phyloP scores from a whole-genome alignment of 768 basidiomycete genomes.

The Boletus rubescentipes region DNA sequence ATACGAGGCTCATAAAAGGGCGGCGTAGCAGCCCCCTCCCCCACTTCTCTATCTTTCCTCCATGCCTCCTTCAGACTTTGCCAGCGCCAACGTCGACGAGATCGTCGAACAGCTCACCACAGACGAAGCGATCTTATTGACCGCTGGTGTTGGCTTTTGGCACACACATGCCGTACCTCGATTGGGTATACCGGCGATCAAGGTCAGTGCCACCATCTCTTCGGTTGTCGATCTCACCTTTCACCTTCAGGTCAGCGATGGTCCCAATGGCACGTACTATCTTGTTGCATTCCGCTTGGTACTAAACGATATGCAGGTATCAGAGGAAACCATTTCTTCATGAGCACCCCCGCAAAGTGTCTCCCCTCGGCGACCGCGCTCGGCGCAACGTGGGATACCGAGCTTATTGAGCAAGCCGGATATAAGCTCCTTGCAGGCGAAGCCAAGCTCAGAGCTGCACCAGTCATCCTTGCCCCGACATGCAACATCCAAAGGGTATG shows the following conservation, averaged over 20 bases:
- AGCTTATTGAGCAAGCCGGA: conserved; percentile 62
- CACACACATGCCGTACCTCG: conserved; percentile 65
- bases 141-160: conserved; percentile 78
- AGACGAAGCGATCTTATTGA: conserved; percentile 72
- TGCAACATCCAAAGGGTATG: conserved; percentile 79
- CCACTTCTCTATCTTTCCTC: conserved; percentile 9
- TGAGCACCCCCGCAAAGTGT: conserved; percentile 79
- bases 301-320: conserved; percentile 35
- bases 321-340: conserved; percentile 75
- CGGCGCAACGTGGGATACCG: conserved; percentile 70
- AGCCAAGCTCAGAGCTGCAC: conserved; percentile 67
- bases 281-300: not conserved
- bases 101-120: conserved; percentile 66
- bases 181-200: conserved; percentile 69
- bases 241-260: conserved; percentile 61
- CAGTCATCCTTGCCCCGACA: conserved; percentile 74
- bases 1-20: too few species aligned
- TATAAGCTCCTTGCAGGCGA: conserved; percentile 66
- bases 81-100: conserved; percentile 57
- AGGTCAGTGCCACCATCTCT: conserved; percentile 34
- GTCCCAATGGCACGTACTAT: conserved; percentile 61
- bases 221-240: not conserved
- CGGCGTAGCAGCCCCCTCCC: too few species aligned
- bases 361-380: conserved; percentile 73
- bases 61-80: conserved; percentile 69